Percentiles rank a stretch among this genome's conserved stretches.
Evolutionary conservation across 1,284 basidiomycete genomes (phyloP).

Genomic region (Peniophora sp.): DNA sequence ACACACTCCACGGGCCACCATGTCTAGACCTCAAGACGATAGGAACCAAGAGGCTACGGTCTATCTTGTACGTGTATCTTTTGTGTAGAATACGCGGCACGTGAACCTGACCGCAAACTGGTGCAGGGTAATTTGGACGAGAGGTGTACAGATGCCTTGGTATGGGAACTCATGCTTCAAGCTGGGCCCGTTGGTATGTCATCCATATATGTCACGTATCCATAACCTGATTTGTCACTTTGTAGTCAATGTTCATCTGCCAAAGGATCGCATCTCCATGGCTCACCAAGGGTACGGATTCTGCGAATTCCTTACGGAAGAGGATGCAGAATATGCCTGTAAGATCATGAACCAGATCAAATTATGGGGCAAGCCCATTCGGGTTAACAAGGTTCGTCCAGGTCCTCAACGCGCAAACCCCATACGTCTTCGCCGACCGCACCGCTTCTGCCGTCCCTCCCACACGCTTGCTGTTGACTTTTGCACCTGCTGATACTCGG

Average conservation of each 20-base stretch:
- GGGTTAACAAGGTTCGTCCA: conserved; percentile 87
- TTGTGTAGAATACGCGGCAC: not conserved
- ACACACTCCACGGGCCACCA: conserved; percentile 16
- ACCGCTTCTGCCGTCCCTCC: conserved; percentile 1
- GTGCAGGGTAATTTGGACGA: conserved; percentile 95
- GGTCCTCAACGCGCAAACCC: not conserved
- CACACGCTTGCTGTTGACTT: conserved; percentile 2
- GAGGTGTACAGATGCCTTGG: conserved; percentile 84
- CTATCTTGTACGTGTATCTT: conserved; percentile 59
- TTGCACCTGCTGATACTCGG: conserved; percentile 4
- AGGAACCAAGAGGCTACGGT: conserved; percentile 94
- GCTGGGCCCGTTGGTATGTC: conserved; percentile 86
- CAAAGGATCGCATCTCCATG: conserved; percentile 98
- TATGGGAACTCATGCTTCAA: conserved; percentile 99
- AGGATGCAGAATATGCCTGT: conserved; percentile 98
- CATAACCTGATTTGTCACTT: not conserved
- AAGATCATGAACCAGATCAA: conserved; percentile 99
- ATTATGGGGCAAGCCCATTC: conserved; percentile 95
- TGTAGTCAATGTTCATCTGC: conserved; percentile 94
- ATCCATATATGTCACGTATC: not conserved
- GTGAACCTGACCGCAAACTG: not conserved
- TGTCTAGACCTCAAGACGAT: conserved; percentile 86
- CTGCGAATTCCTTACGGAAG: conserved; percentile 97
- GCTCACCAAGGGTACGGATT: conserved; percentile 98
- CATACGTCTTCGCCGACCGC: conserved; percentile 1